These are phyloP conservation scores for Xylaria multiplex DNA, from an alignment of 2,329 filamentous ascomycete genomes.

Conservation along the genomic window DNA sequence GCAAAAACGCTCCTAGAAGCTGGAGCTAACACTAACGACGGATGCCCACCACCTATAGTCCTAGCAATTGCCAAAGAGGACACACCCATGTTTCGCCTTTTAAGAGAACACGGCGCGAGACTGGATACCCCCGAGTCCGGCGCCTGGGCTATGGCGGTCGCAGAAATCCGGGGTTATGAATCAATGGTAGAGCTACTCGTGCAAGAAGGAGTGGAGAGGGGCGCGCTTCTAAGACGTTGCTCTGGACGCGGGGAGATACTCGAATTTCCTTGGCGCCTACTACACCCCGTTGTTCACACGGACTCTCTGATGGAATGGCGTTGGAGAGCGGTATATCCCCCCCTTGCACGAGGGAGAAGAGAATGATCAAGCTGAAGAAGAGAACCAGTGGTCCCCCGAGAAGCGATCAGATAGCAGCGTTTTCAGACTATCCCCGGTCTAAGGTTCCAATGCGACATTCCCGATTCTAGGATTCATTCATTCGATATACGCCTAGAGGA, in stretches of 20 bases:
- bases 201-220: constrained; percentile 7
- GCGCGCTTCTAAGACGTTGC: constrained; percentile 2
- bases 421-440: too few species aligned
- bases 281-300: too few species aligned
- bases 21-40: neutral
- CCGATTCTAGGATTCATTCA: too few species aligned
- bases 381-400: too few species aligned
- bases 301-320: too few species aligned
- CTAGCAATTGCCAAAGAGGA: constrained; percentile 13
- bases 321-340: too few species aligned
- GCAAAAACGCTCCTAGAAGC: neutral
- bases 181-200: constrained; percentile 15
- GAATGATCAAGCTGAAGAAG: too few species aligned
- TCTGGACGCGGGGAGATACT: constrained; percentile 5
- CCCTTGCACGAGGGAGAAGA: too few species aligned
- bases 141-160: constrained; percentile 36
- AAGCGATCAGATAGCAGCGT: too few species aligned
- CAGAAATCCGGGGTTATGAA: constrained; percentile 1
- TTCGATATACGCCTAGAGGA: too few species aligned
- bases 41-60: constrained; percentile 1
- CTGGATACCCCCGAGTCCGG: constrained; percentile 36
- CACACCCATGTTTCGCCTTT: constrained; percentile 26
- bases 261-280: neutral
- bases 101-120: constrained; percentile 30
- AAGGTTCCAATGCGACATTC: too few species aligned